Percentiles rank a stretch among this genome's conserved stretches.
Evolutionary conservation across 371 early-diverging fungal genomes (phyloP).

Genomic region (Lichtheimia ornata): DNA sequence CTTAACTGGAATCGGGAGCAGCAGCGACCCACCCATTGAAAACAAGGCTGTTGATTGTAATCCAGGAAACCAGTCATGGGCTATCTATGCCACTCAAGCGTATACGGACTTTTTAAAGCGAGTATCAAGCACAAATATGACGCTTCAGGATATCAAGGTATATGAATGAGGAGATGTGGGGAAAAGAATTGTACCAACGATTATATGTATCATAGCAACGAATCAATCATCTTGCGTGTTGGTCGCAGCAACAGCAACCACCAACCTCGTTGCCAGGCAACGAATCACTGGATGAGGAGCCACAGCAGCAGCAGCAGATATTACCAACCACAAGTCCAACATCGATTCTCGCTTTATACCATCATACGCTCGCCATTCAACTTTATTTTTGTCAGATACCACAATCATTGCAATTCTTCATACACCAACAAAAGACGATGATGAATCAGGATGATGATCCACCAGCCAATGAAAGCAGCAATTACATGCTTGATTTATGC

Average conservation of each 20-base stretch:
- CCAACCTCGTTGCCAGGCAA: background rate
- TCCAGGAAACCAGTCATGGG: slow-evolving; percentile 19
- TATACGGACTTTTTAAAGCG: slow-evolving; percentile 20
- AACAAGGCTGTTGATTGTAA: background rate
- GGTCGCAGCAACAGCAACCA: background rate
- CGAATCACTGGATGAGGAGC: background rate
- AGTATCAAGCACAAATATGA: slow-evolving; percentile 7
- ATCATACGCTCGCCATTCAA: slow-evolving; percentile 22
- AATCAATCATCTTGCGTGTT: background rate
- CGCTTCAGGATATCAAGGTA: slow-evolving; percentile 16
- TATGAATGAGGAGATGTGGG: background rate
- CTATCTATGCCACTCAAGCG: slow-evolving; percentile 14
- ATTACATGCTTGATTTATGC: slow-evolving; percentile 15
- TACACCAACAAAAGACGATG: background rate
- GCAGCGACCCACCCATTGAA: background rate
- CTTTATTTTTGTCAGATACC: slow-evolving; percentile 16
- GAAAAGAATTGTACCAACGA: background rate
- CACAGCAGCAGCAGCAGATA: background rate
- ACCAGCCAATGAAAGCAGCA: slow-evolving; percentile 3
- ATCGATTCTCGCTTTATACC: slow-evolving; percentile 19
- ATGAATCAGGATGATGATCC: background rate
- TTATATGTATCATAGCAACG: background rate
- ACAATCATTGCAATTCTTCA: slow-evolving; percentile 6
- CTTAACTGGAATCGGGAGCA: background rate
- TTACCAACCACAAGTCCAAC: slow-evolving; percentile 7